Evolutionary conservation across 2,329 filamentous ascomycete species (phyloP).

Genomic region (Fusarium coffeatum): DNA sequence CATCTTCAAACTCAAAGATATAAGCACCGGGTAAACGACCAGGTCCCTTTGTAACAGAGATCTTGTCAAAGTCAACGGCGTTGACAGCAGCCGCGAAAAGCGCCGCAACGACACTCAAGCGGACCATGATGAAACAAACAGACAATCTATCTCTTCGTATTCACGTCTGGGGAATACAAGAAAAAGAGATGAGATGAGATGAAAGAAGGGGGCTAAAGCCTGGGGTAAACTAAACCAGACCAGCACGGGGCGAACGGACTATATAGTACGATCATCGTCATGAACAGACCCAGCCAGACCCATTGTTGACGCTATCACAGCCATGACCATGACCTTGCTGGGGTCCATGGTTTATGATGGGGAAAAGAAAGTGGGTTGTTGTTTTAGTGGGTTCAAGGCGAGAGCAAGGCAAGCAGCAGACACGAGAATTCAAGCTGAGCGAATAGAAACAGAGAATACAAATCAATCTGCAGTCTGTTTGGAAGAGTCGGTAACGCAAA

Average conservation of each 20-base stretch:
- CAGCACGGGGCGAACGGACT: slow-evolving; percentile 11
- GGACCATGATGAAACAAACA: slow-evolving; percentile 50
- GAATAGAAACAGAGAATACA: neutral
- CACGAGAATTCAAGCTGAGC: slow-evolving; percentile 5
- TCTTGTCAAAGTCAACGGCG: slow-evolving; percentile 45
- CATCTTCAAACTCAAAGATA: slow-evolving; percentile 65
- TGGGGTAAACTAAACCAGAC: neutral
- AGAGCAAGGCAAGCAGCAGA: slow-evolving; percentile 1
- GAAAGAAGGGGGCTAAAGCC: slow-evolving; percentile 3
- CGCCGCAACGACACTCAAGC: slow-evolving; percentile 49
- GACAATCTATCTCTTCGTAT: slow-evolving; percentile 17
- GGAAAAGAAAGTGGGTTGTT: slow-evolving; percentile 21
- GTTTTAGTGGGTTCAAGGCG: neutral
- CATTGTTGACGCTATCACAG: slow-evolving; percentile 11
- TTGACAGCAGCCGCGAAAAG: slow-evolving; percentile 51
- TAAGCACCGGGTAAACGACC: slow-evolving; percentile 59
- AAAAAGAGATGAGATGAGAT: neutral
- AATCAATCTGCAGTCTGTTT: neutral
- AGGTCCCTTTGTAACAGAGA: slow-evolving; percentile 33
- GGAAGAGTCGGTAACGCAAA: slow-evolving; percentile 1
- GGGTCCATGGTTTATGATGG: slow-evolving; percentile 6
- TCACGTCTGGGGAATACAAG: slow-evolving; percentile 15
- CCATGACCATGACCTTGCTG: neutral
- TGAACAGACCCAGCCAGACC: neutral
- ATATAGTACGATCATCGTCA: slow-evolving; percentile 34